Evolutionary conservation across 257 asterid species (phyloP), one percentile per base, ranked within the genome.

Genomic region (Thymus mandschuricus): DNA sequence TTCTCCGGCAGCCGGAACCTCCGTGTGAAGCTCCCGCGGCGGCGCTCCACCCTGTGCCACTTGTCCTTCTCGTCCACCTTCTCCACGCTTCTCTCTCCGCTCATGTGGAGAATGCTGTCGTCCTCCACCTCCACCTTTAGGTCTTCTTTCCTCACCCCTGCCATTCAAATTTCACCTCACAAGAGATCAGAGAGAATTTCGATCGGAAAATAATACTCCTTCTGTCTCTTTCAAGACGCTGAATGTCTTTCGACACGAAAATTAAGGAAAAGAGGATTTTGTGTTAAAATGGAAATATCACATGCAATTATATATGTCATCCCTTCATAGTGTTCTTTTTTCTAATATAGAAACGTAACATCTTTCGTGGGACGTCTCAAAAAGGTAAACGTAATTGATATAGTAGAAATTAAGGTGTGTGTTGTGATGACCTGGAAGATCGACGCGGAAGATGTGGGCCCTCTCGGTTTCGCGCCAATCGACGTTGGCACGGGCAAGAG

Each of bases 391-490:
- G 21, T 21, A 21, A 21, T 21, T 21, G 21, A 21, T 21, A 21
- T 21, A 21, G 21, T 21, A 21, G 21, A 21, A 21, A 21, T 21
- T 21, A 21, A 21, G 21, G 21, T 21, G 21, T 21, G 21, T 21
- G 21, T 21, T 38, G 41, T 38, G 4, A 13, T 8, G 55, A 83
- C 88, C 85, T 5, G 83, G 85, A 64, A 86, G 80, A 69, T 83
- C 82, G 57, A 75, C 73, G 54, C 71, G 71, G 78, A 82, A 81
- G 83, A 81, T 52, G 79, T 83, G 88, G 56, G 74, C 78, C 9
- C 52, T 21, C 33, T 81, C 75, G 10, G 86, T 79, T 72, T 83
- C 85, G 11, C 70, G 79, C 84, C 84, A 82, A 27, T 77, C 90
- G 0, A 78, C 78, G 73, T 64, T 71, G 1, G 85, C 81, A 41